Conservation (phyloP, 352 stramenopile genomes). For the Phytopythium litorale region DNA sequence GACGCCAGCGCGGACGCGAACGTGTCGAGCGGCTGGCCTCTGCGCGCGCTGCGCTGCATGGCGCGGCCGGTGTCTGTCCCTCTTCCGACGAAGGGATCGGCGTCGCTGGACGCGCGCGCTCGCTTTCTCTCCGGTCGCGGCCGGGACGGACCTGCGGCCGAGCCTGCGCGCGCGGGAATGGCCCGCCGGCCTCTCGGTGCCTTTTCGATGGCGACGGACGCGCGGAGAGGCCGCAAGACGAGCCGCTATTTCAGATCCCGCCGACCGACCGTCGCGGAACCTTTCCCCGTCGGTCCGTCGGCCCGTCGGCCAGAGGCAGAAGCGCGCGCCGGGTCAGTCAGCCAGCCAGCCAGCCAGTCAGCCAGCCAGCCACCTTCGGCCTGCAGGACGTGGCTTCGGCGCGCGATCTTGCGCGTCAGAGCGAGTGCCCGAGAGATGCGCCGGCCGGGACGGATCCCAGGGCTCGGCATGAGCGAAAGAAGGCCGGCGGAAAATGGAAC, state of each 20-base stretch:
- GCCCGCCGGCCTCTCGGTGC: not conserved
- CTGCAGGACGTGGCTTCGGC: no score
- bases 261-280: no score
- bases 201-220: conserved; percentile 2
- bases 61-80: not conserved
- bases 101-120: not conserved
- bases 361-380: no score
- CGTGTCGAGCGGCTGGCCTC: conserved; percentile 3
- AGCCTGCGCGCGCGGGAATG: not conserved
- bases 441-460: not conserved
- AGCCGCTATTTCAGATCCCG: not conserved
- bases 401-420: no score
- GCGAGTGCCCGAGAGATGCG: not conserved
- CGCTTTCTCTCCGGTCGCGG: not conserved
- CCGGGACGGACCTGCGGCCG: not conserved
- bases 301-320: no score
- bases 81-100: conserved; percentile 5
- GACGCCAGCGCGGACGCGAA: conserved; percentile 4
- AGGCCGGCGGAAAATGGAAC: not conserved
- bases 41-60: not conserved
- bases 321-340: no score
- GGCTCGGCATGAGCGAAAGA: not conserved
- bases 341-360: no score
- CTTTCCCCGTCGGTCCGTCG: no score
- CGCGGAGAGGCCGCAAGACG: not conserved